A percentile compares a stretch with the other conserved stretches of the same genome.
These are phyloP conservation scores for Leccinellum luteum DNA, from an alignment of 768 basidiomycete species.

Conservation along the genomic window DNA sequence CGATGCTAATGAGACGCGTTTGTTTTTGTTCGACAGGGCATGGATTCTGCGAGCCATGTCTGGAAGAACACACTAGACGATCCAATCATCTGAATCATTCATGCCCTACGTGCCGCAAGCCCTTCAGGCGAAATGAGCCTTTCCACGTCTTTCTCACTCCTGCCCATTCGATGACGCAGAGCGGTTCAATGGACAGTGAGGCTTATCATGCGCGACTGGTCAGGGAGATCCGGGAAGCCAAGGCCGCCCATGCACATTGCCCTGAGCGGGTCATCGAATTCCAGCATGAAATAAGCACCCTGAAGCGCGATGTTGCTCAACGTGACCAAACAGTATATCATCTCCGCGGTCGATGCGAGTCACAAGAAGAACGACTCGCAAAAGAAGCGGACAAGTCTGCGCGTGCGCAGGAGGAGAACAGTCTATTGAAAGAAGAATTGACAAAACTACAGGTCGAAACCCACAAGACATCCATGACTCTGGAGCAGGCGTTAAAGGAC, in stretches of 20 bases:
- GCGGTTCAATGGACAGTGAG: slow-evolving; percentile 2
- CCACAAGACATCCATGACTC: slow-evolving; percentile 15
- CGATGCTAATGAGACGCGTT: slow-evolving; percentile 9
- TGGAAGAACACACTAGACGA: slow-evolving; percentile 16
- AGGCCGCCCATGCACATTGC: slow-evolving; percentile 15
- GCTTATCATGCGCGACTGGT: slow-evolving; percentile 5
- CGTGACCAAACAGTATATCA: slow-evolving; percentile 10
- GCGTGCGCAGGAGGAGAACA: slow-evolving; percentile 12
- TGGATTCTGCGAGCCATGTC: slow-evolving; percentile 32
- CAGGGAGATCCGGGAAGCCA: slow-evolving; percentile 13
- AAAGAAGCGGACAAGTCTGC: slow-evolving; percentile 6
- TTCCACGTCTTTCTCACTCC: slow-evolving; percentile 28
- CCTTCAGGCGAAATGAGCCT: slow-evolving; percentile 25
- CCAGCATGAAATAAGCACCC: slow-evolving; percentile 10
- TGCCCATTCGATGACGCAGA: slow-evolving; percentile 9
- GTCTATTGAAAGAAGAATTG: slow-evolving; percentile 18
- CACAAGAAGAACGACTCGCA: slow-evolving; percentile 9
- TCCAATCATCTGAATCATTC: slow-evolving; percentile 1
- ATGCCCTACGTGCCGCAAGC: slow-evolving; percentile 33
- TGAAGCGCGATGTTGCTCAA: slow-evolving; percentile 5
- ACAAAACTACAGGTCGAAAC: slow-evolving; percentile 23
- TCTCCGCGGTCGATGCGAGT: slow-evolving; percentile 16
- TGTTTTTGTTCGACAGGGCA: slow-evolving; percentile 25
- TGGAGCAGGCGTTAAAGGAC: slow-evolving; percentile 17
- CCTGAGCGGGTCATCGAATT: slow-evolving; percentile 6